These are phyloP conservation scores for Dactylella cylindrospora DNA, from an alignment of 2,329 filamentous ascomycete genomes.

Conservation along the genomic window DNA sequence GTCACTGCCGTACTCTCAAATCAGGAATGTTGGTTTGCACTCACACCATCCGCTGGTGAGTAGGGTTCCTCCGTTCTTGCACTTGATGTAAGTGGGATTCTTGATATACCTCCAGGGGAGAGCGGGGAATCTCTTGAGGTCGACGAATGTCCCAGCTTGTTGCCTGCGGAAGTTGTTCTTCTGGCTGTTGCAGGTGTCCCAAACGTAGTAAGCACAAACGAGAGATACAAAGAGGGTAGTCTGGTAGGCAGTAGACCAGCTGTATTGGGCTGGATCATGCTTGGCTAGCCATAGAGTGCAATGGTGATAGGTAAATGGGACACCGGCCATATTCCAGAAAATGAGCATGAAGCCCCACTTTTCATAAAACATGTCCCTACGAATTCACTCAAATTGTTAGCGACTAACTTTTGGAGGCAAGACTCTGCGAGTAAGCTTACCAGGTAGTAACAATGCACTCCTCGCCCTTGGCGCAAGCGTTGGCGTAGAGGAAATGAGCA, in stretches of 20 bases:
- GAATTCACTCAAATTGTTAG: slow-evolving; percentile 1
- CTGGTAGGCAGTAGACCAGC: slow-evolving; percentile 66
- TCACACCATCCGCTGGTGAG: slow-evolving; percentile 82
- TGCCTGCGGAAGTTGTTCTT: slow-evolving; percentile 87
- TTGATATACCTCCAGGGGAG: slow-evolving; percentile 82
- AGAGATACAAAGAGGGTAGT: slow-evolving; percentile 68
- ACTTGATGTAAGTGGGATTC: slow-evolving; percentile 76
- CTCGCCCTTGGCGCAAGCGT: slow-evolving; percentile 88
- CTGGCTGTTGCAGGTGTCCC: slow-evolving; percentile 89
- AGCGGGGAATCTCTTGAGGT: slow-evolving; percentile 81
- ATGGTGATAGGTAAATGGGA: slow-evolving; percentile 89
- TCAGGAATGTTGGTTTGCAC: slow-evolving; percentile 47
- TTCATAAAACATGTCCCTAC: slow-evolving; percentile 92
- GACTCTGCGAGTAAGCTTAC: slow-evolving; percentile 53
- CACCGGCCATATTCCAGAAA: slow-evolving; percentile 94
- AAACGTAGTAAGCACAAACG: slow-evolving; percentile 82
- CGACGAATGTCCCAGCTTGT: slow-evolving; percentile 69
- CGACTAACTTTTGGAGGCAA: neutral
- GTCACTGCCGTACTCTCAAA: slow-evolving; percentile 44
- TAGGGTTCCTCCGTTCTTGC: slow-evolving; percentile 72
- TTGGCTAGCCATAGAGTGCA: slow-evolving; percentile 87
- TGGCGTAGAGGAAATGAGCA: slow-evolving; percentile 89
- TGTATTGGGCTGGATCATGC: slow-evolving; percentile 74
- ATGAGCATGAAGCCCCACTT: slow-evolving; percentile 98
- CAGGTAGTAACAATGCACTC: slow-evolving; percentile 87